Evolutionary conservation across 441 rosid species (phyloP), one percentile per base, ranked within the genome.

Genomic region (Arabidopsis lyrata): DNA sequence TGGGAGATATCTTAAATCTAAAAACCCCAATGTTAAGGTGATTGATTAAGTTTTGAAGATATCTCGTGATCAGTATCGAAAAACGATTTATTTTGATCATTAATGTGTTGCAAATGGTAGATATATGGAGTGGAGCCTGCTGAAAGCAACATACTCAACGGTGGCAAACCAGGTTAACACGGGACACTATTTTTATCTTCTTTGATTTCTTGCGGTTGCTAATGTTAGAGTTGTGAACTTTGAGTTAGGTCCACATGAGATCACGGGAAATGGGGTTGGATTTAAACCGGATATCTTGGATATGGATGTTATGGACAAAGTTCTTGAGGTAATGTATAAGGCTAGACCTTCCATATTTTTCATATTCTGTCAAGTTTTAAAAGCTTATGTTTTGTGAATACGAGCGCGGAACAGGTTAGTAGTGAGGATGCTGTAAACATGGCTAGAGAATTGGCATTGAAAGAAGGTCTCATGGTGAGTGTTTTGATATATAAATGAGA

Each of bases 161-260:
- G 98, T 74, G 98, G 98, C 38, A 94, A 94, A 79, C 95, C 98
- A 49, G 98, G 98, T n/a, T n/a, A n/a, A n/a, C n/a, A n/a, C n/a
- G n/a, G n/a, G n/a, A n/a, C n/a, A n/a, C n/a, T n/a, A n/a, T n/a
- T n/a, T n/a, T n/a, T n/a, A n/a, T n/a, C n/a, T n/a, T n/a, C n/a
- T n/a, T n/a, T n/a, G n/a, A n/a, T n/a, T n/a, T n/a, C n/a, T n/a
- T n/a, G 31, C 31, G n/a, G 39, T 63, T 11, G 1, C 64, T 77
- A 63, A 72, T 59, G 39, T 47, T 45, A 35, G 6, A n/a, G 15
- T 38, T 7, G 45, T 47, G 39, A 62, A 35, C n/a, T 52, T 77
- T 68, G 73, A 63, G 83, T 75, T 63, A 94, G 97, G 97, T 77
- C 99, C 97, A 71, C 99, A 94, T 80, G 85, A 86, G 3, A 94